These are phyloP conservation scores for Boletus rubescentipes DNA, from an alignment of 768 basidiomycete species.

Conservation along the genomic window DNA sequence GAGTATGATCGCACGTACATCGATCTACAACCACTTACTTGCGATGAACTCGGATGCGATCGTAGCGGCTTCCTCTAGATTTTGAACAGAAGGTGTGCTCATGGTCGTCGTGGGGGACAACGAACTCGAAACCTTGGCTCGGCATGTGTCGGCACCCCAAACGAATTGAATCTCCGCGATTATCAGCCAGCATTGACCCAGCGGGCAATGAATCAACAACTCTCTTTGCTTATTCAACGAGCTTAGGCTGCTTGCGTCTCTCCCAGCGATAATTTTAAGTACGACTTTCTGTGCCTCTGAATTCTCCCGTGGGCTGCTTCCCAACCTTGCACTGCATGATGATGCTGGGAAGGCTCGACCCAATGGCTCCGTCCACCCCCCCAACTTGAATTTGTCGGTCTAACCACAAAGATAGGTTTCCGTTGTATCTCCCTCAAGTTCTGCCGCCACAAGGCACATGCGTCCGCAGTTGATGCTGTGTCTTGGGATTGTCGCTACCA, in stretches of 20 bases:
- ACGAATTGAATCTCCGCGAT: conserved; percentile 23
- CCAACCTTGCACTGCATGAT: no score
- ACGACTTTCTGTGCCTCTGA: not conserved
- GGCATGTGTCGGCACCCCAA: conserved; percentile 17
- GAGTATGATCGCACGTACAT: not conserved
- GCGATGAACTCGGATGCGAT: conserved; percentile 50
- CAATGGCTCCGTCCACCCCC: not conserved
- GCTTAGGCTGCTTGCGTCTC: not conserved
- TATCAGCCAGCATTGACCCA: conserved; percentile 18
- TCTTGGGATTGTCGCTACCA: not conserved
- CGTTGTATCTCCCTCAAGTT: not conserved
- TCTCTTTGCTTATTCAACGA: no score
- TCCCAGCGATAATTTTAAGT: not conserved
- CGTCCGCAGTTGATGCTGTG: not conserved
- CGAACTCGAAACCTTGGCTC: not conserved
- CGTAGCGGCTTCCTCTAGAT: conserved; percentile 48
- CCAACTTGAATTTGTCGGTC: not conserved
- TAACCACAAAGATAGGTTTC: not conserved
- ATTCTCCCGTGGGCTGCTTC: no score
- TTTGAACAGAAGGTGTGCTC: conserved; percentile 35
- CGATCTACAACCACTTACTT: conserved; percentile 33
- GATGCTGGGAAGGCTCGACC: not conserved
- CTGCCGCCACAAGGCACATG: conserved; percentile 3
- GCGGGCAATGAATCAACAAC: no score
- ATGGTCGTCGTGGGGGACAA: conserved; percentile 16